A percentile compares a stretch with the other conserved stretches of the same genome.
These are phyloP conservation scores for Mycosarcoma maydis DNA, from an alignment of 1,284 basidiomycete genomes.

Conservation along the genomic window DNA sequence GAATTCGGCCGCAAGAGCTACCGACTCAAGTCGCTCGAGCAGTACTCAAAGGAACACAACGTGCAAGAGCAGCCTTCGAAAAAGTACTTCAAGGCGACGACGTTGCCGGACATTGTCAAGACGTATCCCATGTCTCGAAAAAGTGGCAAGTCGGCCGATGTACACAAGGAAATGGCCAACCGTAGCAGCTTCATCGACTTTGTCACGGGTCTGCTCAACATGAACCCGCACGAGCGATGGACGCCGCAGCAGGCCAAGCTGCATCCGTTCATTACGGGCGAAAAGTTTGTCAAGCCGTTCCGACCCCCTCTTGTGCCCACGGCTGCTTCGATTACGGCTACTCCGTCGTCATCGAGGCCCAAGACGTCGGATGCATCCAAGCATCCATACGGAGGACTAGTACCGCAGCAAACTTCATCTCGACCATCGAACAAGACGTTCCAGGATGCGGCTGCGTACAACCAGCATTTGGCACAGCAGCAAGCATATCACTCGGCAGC, in stretches of 20 bases:
- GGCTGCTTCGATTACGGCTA: constrained; percentile 11
- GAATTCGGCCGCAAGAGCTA: constrained; percentile 87
- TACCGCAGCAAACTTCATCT: constrained; percentile 74
- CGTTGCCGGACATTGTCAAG: constrained; percentile 93
- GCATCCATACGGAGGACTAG: constrained; percentile 90
- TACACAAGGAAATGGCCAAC: constrained; percentile 95
- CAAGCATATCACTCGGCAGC: constrained; percentile 82
- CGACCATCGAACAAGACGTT: constrained; percentile 76
- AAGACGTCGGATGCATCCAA: constrained; percentile 70
- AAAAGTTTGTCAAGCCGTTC: constrained; percentile 75
- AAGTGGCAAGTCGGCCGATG: constrained; percentile 81
- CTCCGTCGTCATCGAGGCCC: constrained; percentile 9
- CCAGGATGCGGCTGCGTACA: constrained; percentile 91
- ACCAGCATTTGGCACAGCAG: constrained; percentile 91
- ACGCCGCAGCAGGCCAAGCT: constrained; percentile 93
- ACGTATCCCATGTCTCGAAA: constrained; percentile 86
- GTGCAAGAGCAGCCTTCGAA: constrained; percentile 96
- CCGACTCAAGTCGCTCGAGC: constrained; percentile 88
- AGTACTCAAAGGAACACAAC: constrained; percentile 93
- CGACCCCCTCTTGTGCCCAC: constrained; percentile 59
- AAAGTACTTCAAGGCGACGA: constrained; percentile 96
- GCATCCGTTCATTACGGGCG: constrained; percentile 98
- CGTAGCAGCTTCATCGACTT: constrained; percentile 96
- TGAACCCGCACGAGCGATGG: constrained; percentile 96
- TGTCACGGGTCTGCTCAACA: constrained; percentile 89